These are phyloP conservation scores for Buxus sempervirens DNA, from an alignment of 164 flowering plant species.

Conservation along the genomic window DNA sequence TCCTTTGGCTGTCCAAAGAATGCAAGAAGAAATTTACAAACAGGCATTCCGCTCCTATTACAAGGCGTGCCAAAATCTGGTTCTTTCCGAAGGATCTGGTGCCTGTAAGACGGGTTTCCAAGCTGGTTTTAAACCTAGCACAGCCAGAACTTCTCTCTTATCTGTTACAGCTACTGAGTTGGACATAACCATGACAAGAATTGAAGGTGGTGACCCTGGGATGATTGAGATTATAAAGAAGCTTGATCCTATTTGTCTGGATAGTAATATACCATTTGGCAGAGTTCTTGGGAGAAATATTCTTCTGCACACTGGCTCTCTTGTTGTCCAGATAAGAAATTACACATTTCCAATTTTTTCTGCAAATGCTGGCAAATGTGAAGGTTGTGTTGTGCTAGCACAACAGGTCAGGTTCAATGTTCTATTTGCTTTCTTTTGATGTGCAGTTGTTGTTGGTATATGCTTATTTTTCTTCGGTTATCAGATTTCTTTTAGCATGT, in stretches of 20 bases:
- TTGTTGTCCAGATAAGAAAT: constrained; percentile 69
- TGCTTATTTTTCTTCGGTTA: background rate
- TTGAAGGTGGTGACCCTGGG: constrained; percentile 92
- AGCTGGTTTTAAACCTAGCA: constrained; percentile 82
- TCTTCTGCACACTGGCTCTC: constrained; percentile 56
- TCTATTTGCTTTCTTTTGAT: constrained; percentile 1
- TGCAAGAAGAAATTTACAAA: constrained; percentile 72
- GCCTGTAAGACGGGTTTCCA: constrained; percentile 85
- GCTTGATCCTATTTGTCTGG: constrained; percentile 76
- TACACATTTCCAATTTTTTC: constrained; percentile 78
- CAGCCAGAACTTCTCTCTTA: constrained; percentile 73
- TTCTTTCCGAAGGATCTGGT: constrained; percentile 79
- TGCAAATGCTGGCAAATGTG: constrained; percentile 75
- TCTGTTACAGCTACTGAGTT: constrained; percentile 71
- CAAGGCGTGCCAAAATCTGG: constrained; percentile 68
- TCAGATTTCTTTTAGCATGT: too few relatives aligned
- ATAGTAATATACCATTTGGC: constrained; percentile 79
- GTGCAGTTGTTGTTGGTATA: background rate
- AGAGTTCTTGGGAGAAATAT: constrained; percentile 77
- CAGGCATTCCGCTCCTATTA: constrained; percentile 82
- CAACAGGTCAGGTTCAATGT: constrained; percentile 69
- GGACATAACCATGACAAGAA: constrained; percentile 65
- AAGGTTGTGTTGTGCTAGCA: constrained; percentile 86
- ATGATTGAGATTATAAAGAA: constrained; percentile 80
- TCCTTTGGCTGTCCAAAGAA: constrained; percentile 43